A percentile compares a stretch with the other conserved stretches of the same genome.
These are phyloP conservation scores for Citrus inodora DNA, from an alignment of 345 rosid genomes.

Conservation along the genomic window DNA sequence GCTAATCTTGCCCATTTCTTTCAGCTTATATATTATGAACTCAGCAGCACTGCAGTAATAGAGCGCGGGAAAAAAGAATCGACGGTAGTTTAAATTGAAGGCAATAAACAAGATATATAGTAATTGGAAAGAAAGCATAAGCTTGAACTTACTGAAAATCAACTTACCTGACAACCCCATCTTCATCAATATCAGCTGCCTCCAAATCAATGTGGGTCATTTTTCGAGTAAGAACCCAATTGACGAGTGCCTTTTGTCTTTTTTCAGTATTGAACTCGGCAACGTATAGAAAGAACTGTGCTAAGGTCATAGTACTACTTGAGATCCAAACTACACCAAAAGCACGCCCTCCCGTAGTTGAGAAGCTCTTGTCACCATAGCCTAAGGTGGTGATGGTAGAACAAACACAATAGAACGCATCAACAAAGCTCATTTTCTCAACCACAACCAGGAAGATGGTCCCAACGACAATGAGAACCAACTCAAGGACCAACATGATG, in stretches of 20 bases:
- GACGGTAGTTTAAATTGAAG: background rate
- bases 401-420: slow-evolving; percentile 82
- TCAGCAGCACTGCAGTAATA: slow-evolving; percentile 50
- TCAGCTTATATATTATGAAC: slow-evolving; percentile 67
- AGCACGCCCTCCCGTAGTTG: slow-evolving; percentile 46
- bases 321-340: slow-evolving; percentile 78
- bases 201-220: slow-evolving; percentile 65
- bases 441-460: slow-evolving; percentile 32
- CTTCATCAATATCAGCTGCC: slow-evolving; percentile 78
- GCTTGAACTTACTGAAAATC: background rate
- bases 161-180: slow-evolving; percentile 72
- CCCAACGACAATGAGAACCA: slow-evolving; percentile 47
- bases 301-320: slow-evolving; percentile 56
- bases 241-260: slow-evolving; percentile 51
- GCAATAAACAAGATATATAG: background rate
- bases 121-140: background rate
- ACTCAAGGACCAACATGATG: slow-evolving; percentile 32
- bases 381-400: slow-evolving; percentile 83
- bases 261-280: slow-evolving; percentile 64
- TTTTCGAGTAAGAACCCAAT: slow-evolving; percentile 69
- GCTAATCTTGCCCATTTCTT: slow-evolving; percentile 85
- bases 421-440: slow-evolving; percentile 46
- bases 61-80: background rate
- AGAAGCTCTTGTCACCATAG: slow-evolving; percentile 80
- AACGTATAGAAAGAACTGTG: slow-evolving; percentile 59